Conservation (phyloP, 768 basidiomycete species). For the Solioccasus polychromus region DNA sequence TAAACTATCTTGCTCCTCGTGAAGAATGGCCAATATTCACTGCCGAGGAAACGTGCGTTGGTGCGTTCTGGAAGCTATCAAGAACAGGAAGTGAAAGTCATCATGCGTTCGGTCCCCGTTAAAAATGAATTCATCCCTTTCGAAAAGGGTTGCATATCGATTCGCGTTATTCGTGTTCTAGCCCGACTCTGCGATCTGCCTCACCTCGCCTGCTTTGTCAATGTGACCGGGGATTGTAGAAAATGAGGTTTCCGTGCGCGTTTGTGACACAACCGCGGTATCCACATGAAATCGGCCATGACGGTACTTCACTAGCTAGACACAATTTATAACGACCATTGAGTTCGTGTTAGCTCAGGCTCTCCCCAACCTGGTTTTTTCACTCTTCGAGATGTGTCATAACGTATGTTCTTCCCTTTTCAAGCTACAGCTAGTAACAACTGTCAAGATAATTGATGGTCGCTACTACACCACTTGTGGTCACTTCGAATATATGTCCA, state of each 20-base stretch:
- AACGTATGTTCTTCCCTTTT: slow-evolving; percentile 49
- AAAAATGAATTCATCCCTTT: slow-evolving; percentile 9
- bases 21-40: slow-evolving; percentile 20
- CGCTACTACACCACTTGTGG: slow-evolving; percentile 67
- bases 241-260: slow-evolving; percentile 40
- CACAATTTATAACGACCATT: slow-evolving; percentile 18
- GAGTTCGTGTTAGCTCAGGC: slow-evolving; percentile 12
- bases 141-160: slow-evolving; percentile 10
- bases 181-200: slow-evolving; percentile 26
- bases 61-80: slow-evolving; percentile 2
- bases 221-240: slow-evolving; percentile 31
- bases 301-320: slow-evolving; percentile 11
- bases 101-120: background rate
- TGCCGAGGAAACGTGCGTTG: slow-evolving; percentile 13
- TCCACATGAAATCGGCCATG: slow-evolving; percentile 29
- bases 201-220: slow-evolving; percentile 35
- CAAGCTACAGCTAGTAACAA: background rate
- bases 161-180: slow-evolving; percentile 20
- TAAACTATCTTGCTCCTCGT: slow-evolving; percentile 20
- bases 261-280: slow-evolving; percentile 30
- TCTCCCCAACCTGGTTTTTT: slow-evolving; percentile 16
- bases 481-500: slow-evolving; percentile 73
- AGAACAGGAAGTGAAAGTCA: background rate
- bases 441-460: slow-evolving; percentile 66
- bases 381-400: slow-evolving; percentile 55